Evolutionary conservation across 352 stramenopile species (phyloP).

Genomic region (Phytophthora lateralis): DNA sequence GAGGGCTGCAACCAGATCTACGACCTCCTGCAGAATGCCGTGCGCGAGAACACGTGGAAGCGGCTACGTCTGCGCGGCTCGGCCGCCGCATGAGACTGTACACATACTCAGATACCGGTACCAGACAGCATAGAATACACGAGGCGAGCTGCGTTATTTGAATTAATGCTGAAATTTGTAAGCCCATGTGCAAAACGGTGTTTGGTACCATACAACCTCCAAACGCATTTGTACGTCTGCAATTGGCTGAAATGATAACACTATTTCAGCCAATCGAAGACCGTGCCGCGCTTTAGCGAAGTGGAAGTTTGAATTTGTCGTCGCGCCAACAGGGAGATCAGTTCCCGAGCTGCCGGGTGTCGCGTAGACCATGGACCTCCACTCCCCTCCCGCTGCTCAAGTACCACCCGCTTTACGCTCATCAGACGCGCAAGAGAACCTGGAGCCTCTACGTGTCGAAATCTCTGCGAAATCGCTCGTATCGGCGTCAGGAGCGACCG

Average conservation of each 20-base stretch:
- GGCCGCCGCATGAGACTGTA: conserved; percentile 36
- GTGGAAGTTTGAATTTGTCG: conserved; percentile 41
- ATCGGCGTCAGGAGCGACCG: conserved; percentile 3
- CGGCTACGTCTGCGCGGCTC: conserved; percentile 63
- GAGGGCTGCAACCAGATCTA: conserved; percentile 87
- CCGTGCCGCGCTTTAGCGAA: conserved; percentile 22
- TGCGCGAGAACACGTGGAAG: conserved; percentile 87
- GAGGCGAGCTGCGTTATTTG: conserved; percentile 2
- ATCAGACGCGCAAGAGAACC: conserved; percentile 43
- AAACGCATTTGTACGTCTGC: no score
- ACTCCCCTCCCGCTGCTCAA: conserved; percentile 2
- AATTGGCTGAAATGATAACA: neutral
- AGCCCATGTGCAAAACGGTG: conserved; percentile 10
- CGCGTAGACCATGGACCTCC: conserved; percentile 30
- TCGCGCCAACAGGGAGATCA: conserved; percentile 24
- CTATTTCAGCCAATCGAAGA: conserved; percentile 32
- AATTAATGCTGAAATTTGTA: conserved; percentile 31
- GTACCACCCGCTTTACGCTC: neutral
- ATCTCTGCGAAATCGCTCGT: conserved; percentile 7
- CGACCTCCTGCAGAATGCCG: conserved; percentile 84
- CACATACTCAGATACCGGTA: no score
- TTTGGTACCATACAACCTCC: no score
- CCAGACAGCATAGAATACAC: no score
- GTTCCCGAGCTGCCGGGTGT: conserved; percentile 19
- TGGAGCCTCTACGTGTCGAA: conserved; percentile 22